Percentiles rank a stretch among this genome's conserved stretches.
Evolutionary conservation across 2,329 filamentous ascomycete genomes (phyloP).

Genomic region (Trichophyton benhamiae): DNA sequence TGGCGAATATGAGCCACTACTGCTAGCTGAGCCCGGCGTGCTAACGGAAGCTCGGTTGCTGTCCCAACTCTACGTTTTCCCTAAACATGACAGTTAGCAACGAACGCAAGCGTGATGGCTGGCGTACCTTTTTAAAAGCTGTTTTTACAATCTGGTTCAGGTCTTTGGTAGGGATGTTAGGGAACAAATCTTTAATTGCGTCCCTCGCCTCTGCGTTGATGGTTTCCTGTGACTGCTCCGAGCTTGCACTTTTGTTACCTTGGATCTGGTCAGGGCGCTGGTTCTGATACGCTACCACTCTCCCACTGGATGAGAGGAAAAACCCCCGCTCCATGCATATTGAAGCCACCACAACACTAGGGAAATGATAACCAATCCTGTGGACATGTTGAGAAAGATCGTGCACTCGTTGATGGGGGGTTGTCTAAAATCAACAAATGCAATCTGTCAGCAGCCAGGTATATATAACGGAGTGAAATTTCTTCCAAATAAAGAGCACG

Average conservation of each 20-base stretch:
- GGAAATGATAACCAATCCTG: slow-evolving; percentile 52
- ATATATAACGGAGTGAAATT: neutral
- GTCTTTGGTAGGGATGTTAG: slow-evolving; percentile 48
- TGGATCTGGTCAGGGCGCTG: slow-evolving; percentile 17
- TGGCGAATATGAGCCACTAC: slow-evolving; percentile 52
- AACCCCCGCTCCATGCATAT: slow-evolving; percentile 41
- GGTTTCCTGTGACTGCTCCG: slow-evolving; percentile 31
- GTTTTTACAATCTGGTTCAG: slow-evolving; percentile 46
- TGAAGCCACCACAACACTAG: slow-evolving; percentile 45
- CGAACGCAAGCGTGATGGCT: slow-evolving; percentile 5
- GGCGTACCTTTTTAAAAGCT: slow-evolving; percentile 46
- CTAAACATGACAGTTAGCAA: slow-evolving; percentile 23
- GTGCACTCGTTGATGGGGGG: slow-evolving; percentile 38
- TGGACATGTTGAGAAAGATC: slow-evolving; percentile 49
- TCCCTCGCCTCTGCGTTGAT: slow-evolving; percentile 46
- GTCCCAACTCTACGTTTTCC: slow-evolving; percentile 48
- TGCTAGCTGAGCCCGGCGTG: slow-evolving; percentile 48
- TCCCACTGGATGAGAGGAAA: slow-evolving; percentile 37
- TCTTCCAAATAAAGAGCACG: slow-evolving; percentile 20
- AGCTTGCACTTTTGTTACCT: slow-evolving; percentile 16
- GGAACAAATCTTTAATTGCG: slow-evolving; percentile 50
- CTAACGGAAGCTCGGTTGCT: slow-evolving; percentile 41
- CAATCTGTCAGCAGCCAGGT: neutral
- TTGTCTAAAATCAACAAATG: slow-evolving; percentile 28
- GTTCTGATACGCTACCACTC: slow-evolving; percentile 29